A percentile compares a stretch with the other conserved stretches of the same genome.
Conservation (phyloP, 1,284 basidiomycete species). For the Somion occarium region DNA sequence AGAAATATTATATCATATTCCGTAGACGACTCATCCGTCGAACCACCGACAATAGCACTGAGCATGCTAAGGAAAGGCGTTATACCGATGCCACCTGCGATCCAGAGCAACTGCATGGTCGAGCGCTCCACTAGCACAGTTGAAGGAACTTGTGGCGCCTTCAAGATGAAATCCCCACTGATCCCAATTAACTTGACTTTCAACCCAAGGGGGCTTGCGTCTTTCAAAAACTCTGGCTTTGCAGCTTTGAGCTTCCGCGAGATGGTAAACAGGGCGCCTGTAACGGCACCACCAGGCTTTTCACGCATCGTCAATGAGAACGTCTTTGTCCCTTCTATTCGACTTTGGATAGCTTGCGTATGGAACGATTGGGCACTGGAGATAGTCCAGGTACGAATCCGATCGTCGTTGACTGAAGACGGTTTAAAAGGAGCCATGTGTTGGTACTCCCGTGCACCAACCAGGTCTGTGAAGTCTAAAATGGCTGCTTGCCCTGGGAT, state of each 20-base stretch:
- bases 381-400: constrained; percentile 63
- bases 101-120: constrained; percentile 35
- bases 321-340: constrained; percentile 17
- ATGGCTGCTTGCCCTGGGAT: constrained; percentile 51
- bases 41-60: constrained; percentile 20
- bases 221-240: constrained; percentile 35
- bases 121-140: neutral
- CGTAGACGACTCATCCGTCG: neutral
- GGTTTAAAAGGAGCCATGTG: constrained; percentile 48
- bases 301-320: constrained; percentile 48
- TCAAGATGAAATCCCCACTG: constrained; percentile 33
- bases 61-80: constrained; percentile 57
- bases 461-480: constrained; percentile 47
- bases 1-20: constrained; percentile 38
- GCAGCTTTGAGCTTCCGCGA: constrained; percentile 33
- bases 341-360: no score
- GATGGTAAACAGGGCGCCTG: constrained; percentile 46
- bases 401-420: constrained; percentile 53
- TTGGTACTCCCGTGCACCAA: constrained; percentile 41
- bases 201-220: constrained; percentile 30
- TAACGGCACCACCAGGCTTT: constrained; percentile 48
- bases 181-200: constrained; percentile 32
- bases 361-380: constrained; percentile 30
- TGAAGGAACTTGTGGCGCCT: neutral
- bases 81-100: constrained; percentile 55